These are phyloP conservation scores for Lichtheimia corymbifera DNA, from an alignment of 371 early-diverging fungal genomes.

Conservation along the genomic window DNA sequence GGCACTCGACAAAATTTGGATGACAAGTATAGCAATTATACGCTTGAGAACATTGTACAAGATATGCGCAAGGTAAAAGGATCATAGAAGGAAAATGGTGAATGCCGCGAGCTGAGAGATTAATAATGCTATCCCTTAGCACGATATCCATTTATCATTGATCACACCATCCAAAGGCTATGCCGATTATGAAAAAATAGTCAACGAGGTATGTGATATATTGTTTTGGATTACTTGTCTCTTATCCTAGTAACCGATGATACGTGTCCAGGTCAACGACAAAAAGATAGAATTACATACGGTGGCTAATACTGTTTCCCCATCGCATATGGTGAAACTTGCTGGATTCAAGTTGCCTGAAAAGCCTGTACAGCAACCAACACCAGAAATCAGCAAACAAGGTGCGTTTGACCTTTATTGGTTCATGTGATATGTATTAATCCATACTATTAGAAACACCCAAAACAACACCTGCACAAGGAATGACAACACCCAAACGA, in stretches of 20 bases:
- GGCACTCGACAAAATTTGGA: constrained; percentile 50
- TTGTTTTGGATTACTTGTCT: not conserved
- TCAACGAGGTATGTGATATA: constrained; percentile 21
- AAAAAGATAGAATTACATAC: constrained; percentile 41
- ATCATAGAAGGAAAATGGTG: not conserved
- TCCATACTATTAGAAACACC: not conserved
- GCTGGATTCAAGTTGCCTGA: constrained; percentile 62
- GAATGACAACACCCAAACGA: constrained; percentile 6
- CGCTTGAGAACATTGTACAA: constrained; percentile 36
- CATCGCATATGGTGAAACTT: constrained; percentile 50
- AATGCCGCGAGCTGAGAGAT: not conserved
- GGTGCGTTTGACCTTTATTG: not conserved
- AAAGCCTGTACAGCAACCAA: constrained; percentile 2
- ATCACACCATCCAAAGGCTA: constrained; percentile 42
- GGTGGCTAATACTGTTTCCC: constrained; percentile 33
- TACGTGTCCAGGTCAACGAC: constrained; percentile 38
- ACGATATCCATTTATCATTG: constrained; percentile 49
- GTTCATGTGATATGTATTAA: not conserved
- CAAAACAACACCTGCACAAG: constrained; percentile 1
- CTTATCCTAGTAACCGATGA: not conserved
- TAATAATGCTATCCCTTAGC: constrained; percentile 13
- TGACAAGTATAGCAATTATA: constrained; percentile 53
- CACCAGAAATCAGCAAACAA: constrained; percentile 3
- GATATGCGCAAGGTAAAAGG: constrained; percentile 53
- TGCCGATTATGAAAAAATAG: constrained; percentile 34